Conservation (phyloP, 2,329 filamentous ascomycete species). For the Arthrobotrys megalospora region DNA sequence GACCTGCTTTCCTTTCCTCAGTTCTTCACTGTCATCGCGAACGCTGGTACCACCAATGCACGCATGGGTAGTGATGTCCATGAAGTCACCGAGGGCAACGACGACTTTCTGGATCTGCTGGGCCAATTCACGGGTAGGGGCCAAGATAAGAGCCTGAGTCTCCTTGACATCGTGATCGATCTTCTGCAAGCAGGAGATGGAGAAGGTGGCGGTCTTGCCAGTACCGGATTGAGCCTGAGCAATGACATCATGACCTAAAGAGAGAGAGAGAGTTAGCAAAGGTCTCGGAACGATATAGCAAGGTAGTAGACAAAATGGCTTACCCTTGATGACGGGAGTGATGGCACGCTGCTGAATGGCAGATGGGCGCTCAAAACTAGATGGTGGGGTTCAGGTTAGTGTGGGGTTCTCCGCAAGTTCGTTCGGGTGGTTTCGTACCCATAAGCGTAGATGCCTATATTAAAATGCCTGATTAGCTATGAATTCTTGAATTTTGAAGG, state of each 20-base stretch:
- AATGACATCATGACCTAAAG: conserved; percentile 93
- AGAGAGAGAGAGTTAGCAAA: conserved; percentile 11
- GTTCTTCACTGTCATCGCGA: conserved; percentile 98
- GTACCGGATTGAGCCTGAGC: conserved; percentile 99
- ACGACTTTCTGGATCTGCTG: conserved; percentile 99
- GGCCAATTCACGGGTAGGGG: conserved; percentile 96
- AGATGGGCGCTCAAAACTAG: conserved; percentile 96
- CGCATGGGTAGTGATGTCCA: conserved; percentile 98
- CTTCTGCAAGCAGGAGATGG: conserved; percentile 98
- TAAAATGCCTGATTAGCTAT: conserved; percentile 4
- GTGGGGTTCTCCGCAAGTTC: conserved; percentile 6
- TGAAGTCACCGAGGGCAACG: conserved; percentile 98
- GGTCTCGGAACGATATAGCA: conserved; percentile 2
- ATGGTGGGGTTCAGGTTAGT: conserved; percentile 42
- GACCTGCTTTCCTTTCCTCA: conserved; percentile 95
- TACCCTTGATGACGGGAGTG: conserved; percentile 99
- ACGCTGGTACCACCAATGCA: conserved; percentile 99
- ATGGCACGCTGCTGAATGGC: conserved; percentile 99
- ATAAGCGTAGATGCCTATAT: conserved; percentile 92
- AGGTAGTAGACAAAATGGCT: conserved; percentile 66
- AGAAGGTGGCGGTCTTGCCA: conserved; percentile 99
- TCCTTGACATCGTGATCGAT: conserved; percentile 94
- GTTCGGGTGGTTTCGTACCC: conserved; percentile 66
- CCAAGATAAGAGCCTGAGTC: conserved; percentile 98
- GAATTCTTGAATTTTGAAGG: neutral